Conservation (phyloP, 192 early-diverging fungal genomes). For the Backusella tarrabulga region DNA sequence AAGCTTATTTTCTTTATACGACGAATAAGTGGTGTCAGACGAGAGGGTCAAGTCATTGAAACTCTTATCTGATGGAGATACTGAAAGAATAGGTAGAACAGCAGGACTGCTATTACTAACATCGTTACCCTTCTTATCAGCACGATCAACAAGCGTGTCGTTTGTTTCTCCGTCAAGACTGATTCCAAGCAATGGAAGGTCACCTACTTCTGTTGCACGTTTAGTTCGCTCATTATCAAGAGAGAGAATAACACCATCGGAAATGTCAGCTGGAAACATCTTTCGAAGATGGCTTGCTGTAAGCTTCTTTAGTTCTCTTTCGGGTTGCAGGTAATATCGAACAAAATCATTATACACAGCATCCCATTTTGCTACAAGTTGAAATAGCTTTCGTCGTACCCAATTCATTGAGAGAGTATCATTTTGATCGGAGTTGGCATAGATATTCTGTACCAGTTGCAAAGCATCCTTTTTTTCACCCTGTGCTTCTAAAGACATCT, state of each 20-base stretch:
- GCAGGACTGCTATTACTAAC: not conserved
- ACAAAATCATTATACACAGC: conserved; percentile 79
- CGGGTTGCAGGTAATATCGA: conserved; percentile 77
- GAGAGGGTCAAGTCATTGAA: not conserved
- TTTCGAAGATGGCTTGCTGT: conserved; percentile 62
- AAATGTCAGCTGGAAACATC: conserved; percentile 52
- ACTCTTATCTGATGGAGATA: conserved; percentile 22
- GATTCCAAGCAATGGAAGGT: conserved; percentile 45
- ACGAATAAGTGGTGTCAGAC: not conserved
- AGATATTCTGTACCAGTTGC: conserved; percentile 82
- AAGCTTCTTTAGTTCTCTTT: conserved; percentile 68
- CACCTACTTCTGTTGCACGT: conserved; percentile 41
- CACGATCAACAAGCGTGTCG: not conserved
- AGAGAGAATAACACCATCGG: not conserved
- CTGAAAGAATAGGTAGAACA: conserved; percentile 34
- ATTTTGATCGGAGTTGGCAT: conserved; percentile 68
- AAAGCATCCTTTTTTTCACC: conserved; percentile 80
- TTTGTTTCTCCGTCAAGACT: conserved; percentile 30
- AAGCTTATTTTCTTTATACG: not conserved
- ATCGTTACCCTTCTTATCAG: not conserved
- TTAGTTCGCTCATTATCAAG: conserved; percentile 38
- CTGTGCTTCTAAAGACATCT: conserved; percentile 67
- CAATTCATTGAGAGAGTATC: conserved; percentile 83
- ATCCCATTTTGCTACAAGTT: conserved; percentile 84
- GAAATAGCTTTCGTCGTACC: conserved; percentile 73